A percentile compares a stretch with the other conserved stretches of the same genome.
These are phyloP conservation scores for Ilyonectria destructans DNA, from an alignment of 2,329 filamentous ascomycete species.

Conservation along the genomic window DNA sequence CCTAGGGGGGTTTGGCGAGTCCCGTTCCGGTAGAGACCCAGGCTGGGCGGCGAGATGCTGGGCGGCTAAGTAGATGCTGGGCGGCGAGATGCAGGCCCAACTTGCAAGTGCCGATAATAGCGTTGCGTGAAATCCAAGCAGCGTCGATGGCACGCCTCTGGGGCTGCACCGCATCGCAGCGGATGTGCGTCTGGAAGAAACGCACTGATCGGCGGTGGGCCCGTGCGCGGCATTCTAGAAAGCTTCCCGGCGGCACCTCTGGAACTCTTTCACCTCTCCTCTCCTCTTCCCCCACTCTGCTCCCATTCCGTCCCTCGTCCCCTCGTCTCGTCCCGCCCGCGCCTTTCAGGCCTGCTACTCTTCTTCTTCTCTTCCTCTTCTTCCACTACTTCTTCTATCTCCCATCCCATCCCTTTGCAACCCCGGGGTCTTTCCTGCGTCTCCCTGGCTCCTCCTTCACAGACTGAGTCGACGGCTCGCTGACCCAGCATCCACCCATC, in stretches of 20 bases:
- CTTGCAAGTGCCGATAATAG: background rate
- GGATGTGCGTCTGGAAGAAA: constrained; percentile 48
- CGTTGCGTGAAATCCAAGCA: constrained; percentile 12
- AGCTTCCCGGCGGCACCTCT: constrained; percentile 48
- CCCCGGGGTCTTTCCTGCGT: constrained; percentile 35
- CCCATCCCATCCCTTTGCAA: constrained; percentile 20
- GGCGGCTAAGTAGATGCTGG: too few species aligned
- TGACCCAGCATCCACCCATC: background rate
- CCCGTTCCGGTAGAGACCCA: background rate
- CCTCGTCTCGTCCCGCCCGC: constrained; percentile 25
- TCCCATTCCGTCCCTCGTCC: constrained; percentile 32
- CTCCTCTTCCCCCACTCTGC: constrained; percentile 28
- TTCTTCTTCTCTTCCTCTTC: constrained; percentile 16
- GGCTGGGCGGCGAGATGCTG: too few species aligned
- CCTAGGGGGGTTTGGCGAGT: background rate
- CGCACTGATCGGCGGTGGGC: constrained; percentile 34
- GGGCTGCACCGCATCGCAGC: constrained; percentile 49
- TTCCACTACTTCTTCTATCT: constrained; percentile 7
- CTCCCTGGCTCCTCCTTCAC: constrained; percentile 23
- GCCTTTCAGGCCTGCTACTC: constrained; percentile 29
- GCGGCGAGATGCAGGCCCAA: too few species aligned
- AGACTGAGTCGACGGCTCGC: background rate
- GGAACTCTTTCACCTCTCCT: constrained; percentile 35
- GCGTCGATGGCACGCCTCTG: constrained; percentile 12
- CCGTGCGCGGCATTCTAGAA: constrained; percentile 51